Percentiles rank a stretch among this genome's conserved stretches.
phyloP scores from a whole-genome alignment of 2,329 filamentous ascomycete species.

The Akanthomyces uredinophilus region DNA sequence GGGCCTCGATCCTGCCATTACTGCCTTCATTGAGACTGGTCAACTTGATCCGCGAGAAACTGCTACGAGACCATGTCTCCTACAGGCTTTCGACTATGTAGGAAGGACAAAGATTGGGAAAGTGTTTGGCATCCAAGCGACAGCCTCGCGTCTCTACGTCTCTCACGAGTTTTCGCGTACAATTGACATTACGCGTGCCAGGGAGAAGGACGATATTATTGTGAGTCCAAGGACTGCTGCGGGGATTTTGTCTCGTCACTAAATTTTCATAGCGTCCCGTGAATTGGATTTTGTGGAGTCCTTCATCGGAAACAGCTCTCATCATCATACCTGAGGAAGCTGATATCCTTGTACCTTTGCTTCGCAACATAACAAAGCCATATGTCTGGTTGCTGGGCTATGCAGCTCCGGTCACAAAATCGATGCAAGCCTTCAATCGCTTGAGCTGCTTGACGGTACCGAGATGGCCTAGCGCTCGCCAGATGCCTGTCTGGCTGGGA shows the following conservation, averaged over 20 bases:
- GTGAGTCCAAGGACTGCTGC: not conserved
- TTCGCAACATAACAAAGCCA: slow-evolving; percentile 25
- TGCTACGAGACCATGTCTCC: not conserved
- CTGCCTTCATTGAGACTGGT: not conserved
- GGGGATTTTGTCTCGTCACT: not conserved
- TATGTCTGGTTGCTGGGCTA: slow-evolving; percentile 49
- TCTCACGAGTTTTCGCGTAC: not conserved
- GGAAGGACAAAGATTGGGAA: not conserved
- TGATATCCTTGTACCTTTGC: slow-evolving; percentile 44
- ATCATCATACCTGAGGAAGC: slow-evolving; percentile 61
- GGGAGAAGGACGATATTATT: not conserved
- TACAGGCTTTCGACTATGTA: slow-evolving; percentile 4
- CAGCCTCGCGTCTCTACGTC: not conserved
- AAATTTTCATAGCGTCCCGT: slow-evolving; percentile 38
- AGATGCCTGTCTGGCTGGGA: slow-evolving; percentile 46
- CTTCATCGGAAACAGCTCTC: slow-evolving; percentile 41
- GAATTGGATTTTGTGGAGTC: slow-evolving; percentile 58
- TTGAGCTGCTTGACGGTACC: slow-evolving; percentile 51
- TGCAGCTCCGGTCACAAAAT: slow-evolving; percentile 52
- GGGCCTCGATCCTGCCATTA: slow-evolving; percentile 19
- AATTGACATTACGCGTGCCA: not conserved
- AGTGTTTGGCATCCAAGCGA: not conserved
- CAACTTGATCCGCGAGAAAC: not conserved
- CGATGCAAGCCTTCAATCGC: slow-evolving; percentile 55
- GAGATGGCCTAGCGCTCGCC: slow-evolving; percentile 32